Base-by-base conservation (phyloP, 768 basidiomycete genomes). In the Macrolepiota fuliginosa region DNA sequence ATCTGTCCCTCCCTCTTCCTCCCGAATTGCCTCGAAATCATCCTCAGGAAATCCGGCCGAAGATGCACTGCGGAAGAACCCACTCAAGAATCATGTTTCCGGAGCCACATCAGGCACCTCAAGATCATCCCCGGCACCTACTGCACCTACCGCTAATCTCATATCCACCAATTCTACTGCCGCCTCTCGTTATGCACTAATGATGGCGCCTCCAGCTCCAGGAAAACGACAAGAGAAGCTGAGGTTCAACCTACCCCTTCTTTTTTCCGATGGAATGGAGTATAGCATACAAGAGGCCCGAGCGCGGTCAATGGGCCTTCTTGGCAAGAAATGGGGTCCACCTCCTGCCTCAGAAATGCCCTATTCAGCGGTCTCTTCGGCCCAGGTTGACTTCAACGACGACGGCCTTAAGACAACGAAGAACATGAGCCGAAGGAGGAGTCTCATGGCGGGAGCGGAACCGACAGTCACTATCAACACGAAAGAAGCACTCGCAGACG, bases 401-500 rank as follows among this genome's bases (percentile, higher is more conserved):
- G 83, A 84, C 56, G 83, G 81, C 2, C 74, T 74, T 54, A 82
- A 78, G 65, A 74, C 81, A 39, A 79, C 76, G 39, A 76, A 75
- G 36, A 71, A 72, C 66, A 74, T 76, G 57, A 77, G 76, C 27
- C 76, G 84, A 57, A 83, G 77, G 74, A 82, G 79, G 62, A 65
- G 81, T 35, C 70, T 76, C 61, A 74, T 73, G 9, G 68, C 70
- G 29, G 81, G 73, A 15, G 79, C 77, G 15, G 92, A 94, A 71
- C 91, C 92, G 3, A 94, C 92, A 0, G 89, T 98, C 5, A 99
- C 97, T 0, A 94, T 98, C 67, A 97, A 97, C 71, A 99, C 97
- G 29, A 96, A 94, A 72, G 92, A 94, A 64, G 97, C 97, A 3
- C 81, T 97, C 36, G 91, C 86, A 12, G 94, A 98, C 69, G 94